Evolutionary conservation across 108 stramenopile genomes (phyloP).

Genomic region (Parietichytrium sp.): DNA sequence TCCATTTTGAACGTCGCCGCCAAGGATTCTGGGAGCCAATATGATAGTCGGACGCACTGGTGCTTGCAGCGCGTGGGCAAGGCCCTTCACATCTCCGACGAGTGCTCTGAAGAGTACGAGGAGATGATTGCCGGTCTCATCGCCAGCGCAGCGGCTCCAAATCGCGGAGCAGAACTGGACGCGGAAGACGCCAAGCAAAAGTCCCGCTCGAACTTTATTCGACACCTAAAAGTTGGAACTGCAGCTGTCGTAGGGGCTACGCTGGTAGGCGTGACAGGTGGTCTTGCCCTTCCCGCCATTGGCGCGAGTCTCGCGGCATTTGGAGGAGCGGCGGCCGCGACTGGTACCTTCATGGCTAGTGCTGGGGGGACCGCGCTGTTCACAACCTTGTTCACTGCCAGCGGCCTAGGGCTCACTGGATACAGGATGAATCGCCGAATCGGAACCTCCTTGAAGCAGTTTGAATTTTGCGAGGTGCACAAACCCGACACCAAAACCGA

Average conservation of each 20-base stretch:
- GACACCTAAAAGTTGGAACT: not conserved
- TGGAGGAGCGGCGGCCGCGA: conserved; percentile 21
- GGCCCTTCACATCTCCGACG: not conserved
- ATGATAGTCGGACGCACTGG: conserved; percentile 18
- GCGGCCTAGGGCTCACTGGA: not conserved
- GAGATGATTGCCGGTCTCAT: conserved; percentile 29
- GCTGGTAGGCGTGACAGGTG: conserved; percentile 15
- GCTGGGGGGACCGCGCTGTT: conserved; percentile 22
- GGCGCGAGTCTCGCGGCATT: conserved; percentile 18
- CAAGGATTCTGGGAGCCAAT: not conserved
- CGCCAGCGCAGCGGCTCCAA: not conserved
- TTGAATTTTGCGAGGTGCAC: not conserved
- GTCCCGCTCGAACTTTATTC: not conserved
- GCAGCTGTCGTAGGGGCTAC: conserved; percentile 7
- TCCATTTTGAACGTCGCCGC: not conserved
- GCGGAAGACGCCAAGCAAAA: not conserved
- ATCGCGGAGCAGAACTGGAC: not conserved
- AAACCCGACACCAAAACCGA: too few relatives aligned
- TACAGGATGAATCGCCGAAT: conserved; percentile 3
- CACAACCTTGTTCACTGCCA: conserved; percentile 5
- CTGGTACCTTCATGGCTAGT: conserved; percentile 23
- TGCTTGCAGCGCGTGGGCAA: conserved; percentile 10
- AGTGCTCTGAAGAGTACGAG: conserved; percentile 36
- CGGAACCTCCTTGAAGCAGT: not conserved
- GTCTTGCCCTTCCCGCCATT: conserved; percentile 1